Evolutionary conservation across 345 rosid species (phyloP), one percentile per base, ranked within the genome.

Genomic region (Acer saccharum): DNA sequence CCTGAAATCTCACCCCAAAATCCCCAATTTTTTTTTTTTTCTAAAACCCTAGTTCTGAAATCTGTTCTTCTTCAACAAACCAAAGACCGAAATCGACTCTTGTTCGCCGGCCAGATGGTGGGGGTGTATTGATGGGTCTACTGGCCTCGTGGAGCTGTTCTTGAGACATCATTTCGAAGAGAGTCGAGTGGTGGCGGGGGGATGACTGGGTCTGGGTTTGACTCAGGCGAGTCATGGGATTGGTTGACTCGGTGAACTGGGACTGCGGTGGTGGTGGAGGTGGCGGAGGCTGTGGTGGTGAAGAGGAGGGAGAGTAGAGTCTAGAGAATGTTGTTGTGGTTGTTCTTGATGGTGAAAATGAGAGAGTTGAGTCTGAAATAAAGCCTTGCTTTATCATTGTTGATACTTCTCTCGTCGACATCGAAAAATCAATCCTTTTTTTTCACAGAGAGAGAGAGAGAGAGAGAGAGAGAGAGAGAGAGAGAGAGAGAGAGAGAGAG

Each of bases 101-200:
- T n/a, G n/a, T n/a, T n/a, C n/a, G n/a, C n/a, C n/a, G n/a, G n/a
- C n/a, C n/a, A n/a, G n/a, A n/a, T n/a, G n/a, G n/a, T n/a, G n/a
- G n/a, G n/a, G n/a, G n/a, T n/a, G n/a, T n/a, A n/a, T 81, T 87
- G 63, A 71, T 83, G 78, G 90, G 88, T 69, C 73, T 75, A 52
- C 29, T 80, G 69, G 88, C 78, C 75, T 85, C 91, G 32, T 84
- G 89, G 65, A 77, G 83, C 32, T 91, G 91, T 81, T 95, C 98
- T 62, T 89, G 94, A 0, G 99, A 90, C 98, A 95, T 95, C 94
- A 93, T 95, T n/a, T 95, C 93, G 81, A 88, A 91, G 73, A 95
- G 97, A 44, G 97, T 77, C 29, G 70, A 44, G 48, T 74, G 71
- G 63, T 65, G 62, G 8, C 20, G 23, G 48, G 18, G 46, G 14